Evolutionary conservation across 2,329 filamentous ascomycete genomes (phyloP).

Genomic region (Sphaceloma murrayae): DNA sequence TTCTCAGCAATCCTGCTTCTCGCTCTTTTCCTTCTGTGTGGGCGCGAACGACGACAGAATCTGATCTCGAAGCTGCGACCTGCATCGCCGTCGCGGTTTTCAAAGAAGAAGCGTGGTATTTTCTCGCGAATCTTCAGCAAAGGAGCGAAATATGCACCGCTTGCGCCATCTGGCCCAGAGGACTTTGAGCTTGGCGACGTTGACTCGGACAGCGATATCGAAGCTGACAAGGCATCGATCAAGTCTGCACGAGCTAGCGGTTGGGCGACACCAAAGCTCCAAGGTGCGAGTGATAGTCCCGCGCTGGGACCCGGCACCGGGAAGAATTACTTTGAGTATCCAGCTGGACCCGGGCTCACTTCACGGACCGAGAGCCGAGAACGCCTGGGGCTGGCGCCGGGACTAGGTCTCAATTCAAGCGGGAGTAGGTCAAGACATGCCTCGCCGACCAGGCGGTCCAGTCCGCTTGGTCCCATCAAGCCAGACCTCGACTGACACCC

Average conservation of each 20-base stretch:
- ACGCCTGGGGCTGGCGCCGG: conserved; percentile 41
- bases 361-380: conserved; percentile 81
- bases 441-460: conserved; percentile 12
- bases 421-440: conserved; percentile 15
- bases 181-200: conserved; percentile 70
- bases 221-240: conserved; percentile 32
- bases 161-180: conserved; percentile 66
- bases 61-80: conserved; percentile 49
- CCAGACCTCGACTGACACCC: conserved; percentile 9
- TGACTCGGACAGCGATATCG: conserved; percentile 16
- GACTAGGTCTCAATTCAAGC: conserved; percentile 5
- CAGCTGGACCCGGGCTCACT: conserved; percentile 49
- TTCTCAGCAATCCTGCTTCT: conserved; percentile 64
- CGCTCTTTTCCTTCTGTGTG: conserved; percentile 63
- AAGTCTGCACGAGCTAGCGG: conserved; percentile 47
- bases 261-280: conserved; percentile 56
- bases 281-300: conserved; percentile 23
- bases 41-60: conserved; percentile 59
- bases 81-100: conserved; percentile 40
- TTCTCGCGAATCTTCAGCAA: conserved; percentile 50
- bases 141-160: conserved; percentile 59
- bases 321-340: conserved; percentile 40
- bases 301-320: conserved; percentile 9
- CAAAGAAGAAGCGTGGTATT: conserved; percentile 44
- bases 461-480: conserved; percentile 13